A percentile compares a stretch with the other conserved stretches of the same genome.
phyloP scores from a whole-genome alignment of 768 basidiomycete species.

The Tricholoma sp. region DNA sequence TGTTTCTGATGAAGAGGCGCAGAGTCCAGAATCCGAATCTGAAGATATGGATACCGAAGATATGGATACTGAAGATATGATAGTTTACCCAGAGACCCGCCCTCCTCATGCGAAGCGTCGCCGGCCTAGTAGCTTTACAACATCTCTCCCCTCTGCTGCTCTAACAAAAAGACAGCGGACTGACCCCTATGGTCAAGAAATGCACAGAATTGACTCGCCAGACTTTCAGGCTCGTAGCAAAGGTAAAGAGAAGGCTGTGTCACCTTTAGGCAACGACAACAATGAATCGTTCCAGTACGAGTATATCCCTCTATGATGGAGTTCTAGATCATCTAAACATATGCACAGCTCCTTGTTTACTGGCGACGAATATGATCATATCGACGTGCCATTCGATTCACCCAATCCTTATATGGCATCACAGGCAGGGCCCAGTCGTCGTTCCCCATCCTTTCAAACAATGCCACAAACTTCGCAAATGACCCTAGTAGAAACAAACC shows the following conservation, averaged over 20 bases:
- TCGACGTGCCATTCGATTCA: not conserved
- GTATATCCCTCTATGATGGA: not conserved
- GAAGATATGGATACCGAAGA: not conserved
- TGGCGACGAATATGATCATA: not conserved
- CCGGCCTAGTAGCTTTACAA: not conserved
- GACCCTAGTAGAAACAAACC: slow-evolving; percentile 9
- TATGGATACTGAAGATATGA: not conserved
- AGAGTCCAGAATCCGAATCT: not conserved
- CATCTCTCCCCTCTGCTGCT: not conserved
- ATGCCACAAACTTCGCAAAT: slow-evolving; percentile 13
- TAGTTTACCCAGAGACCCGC: not conserved
- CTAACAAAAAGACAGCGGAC: not conserved
- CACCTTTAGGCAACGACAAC: not conserved
- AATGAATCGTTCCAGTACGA: not conserved
- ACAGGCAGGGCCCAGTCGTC: not conserved
- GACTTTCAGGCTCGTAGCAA: not conserved
- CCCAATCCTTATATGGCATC: not conserved
- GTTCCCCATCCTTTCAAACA: not conserved
- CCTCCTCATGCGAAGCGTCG: not conserved
- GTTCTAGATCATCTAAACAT: not conserved
- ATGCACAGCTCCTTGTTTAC: slow-evolving; percentile 1
- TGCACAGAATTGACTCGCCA: not conserved
- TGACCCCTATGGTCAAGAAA: not conserved
- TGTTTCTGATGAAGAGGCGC: not conserved
- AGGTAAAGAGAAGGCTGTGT: not conserved